Percentiles rank a stretch among this genome's conserved stretches.
Evolutionary conservation across 345 rosid species (phyloP).

Genomic region (Aegle marmelos): DNA sequence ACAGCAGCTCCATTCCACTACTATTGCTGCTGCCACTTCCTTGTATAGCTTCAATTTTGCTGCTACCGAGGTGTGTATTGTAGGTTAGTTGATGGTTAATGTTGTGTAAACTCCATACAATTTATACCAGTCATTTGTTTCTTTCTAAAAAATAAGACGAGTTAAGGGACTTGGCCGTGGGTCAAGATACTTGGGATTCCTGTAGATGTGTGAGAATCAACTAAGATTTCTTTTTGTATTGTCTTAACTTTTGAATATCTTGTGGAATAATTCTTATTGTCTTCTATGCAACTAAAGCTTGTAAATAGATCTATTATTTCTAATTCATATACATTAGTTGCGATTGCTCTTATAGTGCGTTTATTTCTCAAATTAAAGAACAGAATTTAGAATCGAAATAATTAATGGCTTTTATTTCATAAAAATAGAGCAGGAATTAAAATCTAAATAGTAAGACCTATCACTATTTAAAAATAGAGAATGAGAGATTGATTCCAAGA

Average conservation of each 20-base stretch:
- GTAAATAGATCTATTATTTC: not conserved
- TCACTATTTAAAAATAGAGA: no score
- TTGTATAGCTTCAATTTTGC: no score
- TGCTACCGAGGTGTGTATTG: no score
- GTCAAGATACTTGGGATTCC: slow-evolving; percentile 94
- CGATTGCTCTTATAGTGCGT: slow-evolving; percentile 7
- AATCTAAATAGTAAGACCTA: no score
- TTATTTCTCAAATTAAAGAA: no score
- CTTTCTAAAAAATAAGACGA: not conserved
- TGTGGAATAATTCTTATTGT: not conserved
- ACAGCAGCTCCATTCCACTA: no score
- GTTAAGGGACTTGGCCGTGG: slow-evolving; percentile 92
- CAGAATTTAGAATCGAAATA: no score
- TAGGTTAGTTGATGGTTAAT: not conserved
- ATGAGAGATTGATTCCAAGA: no score
- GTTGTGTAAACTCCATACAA: not conserved
- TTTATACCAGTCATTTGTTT: not conserved
- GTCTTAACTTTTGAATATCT: not conserved
- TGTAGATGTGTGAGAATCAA: slow-evolving; percentile 48
- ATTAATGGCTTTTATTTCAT: no score
- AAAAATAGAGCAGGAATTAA: no score
- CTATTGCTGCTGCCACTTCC: no score
- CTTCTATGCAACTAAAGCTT: not conserved
- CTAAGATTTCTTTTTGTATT: not conserved
- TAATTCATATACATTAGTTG: not conserved